Percentiles rank a stretch among this genome's conserved stretches.
Evolutionary conservation across 495 filamentous ascomycete genomes (phyloP).

Genomic region (Neurospora sp.): DNA sequence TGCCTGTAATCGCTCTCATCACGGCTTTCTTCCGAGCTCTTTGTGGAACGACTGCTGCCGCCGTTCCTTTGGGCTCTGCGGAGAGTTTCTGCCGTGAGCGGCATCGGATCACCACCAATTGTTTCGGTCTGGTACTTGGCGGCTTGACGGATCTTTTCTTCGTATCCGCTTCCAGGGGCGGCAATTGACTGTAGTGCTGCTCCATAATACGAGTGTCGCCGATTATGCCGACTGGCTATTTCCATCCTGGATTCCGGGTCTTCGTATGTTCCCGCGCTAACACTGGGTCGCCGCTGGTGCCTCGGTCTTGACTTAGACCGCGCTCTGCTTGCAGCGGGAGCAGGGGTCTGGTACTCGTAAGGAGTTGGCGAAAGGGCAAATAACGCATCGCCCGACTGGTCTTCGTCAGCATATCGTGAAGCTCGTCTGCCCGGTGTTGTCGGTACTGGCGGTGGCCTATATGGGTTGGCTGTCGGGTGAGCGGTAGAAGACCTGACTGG

Average conservation of each 20-base stretch:
- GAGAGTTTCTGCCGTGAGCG: constrained; percentile 41
- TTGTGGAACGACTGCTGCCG: constrained; percentile 41
- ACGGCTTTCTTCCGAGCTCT: constrained; percentile 37
- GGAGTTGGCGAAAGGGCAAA: constrained; percentile 21
- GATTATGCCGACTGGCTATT: constrained; percentile 13
- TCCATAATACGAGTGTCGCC: constrained; percentile 26
- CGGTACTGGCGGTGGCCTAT: constrained; percentile 25
- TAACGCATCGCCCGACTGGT: constrained; percentile 21
- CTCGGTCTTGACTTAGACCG: constrained; percentile 1
- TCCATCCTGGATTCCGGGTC: constrained; percentile 17
- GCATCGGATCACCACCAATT: constrained; percentile 28
- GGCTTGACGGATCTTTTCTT: constrained; percentile 39
- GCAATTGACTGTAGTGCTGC: constrained; percentile 3
- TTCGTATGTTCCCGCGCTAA: constrained; percentile 15
- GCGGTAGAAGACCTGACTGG: constrained; percentile 30
- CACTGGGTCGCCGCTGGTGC: constrained; percentile 9
- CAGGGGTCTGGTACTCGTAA: constrained; percentile 12
- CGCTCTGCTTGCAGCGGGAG: constrained; percentile 3
- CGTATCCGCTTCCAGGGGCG: constrained; percentile 28
- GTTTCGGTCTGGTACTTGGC: constrained; percentile 41
- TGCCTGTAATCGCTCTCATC: constrained; percentile 48
- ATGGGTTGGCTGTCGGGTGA: constrained; percentile 22
- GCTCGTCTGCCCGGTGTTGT: constrained; percentile 21
- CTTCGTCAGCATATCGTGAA: constrained; percentile 26
- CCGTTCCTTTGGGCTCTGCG: constrained; percentile 32